phyloP scores from a whole-genome alignment of 2,329 filamentous ascomycete genomes.

The Hymenoscyphus albidus region DNA sequence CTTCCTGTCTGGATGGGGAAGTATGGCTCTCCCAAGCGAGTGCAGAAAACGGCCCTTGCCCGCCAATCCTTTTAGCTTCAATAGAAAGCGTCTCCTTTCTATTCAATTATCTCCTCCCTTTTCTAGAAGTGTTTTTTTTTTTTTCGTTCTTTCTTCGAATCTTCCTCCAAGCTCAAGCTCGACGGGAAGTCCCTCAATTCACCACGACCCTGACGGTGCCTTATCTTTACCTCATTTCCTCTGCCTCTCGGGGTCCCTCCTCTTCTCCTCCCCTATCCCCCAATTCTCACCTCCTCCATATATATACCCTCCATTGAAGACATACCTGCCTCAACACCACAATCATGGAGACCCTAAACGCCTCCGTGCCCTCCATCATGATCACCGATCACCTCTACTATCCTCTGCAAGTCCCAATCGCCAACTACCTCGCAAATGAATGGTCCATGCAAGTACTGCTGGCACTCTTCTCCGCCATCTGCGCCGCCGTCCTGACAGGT shows the following conservation, averaged over 20 bases:
- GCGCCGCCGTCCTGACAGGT: slow-evolving; percentile 52
- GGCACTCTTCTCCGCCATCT: slow-evolving; percentile 53
- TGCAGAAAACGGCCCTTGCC: background rate
- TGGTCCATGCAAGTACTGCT: slow-evolving; percentile 57
- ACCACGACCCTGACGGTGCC: background rate
- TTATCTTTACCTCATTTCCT: background rate
- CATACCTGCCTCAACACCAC: background rate
- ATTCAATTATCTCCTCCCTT: background rate
- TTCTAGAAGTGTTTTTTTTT: no score
- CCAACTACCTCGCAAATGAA: slow-evolving; percentile 64
- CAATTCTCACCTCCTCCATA: background rate
- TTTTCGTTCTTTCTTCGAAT: no score
- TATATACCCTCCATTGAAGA: background rate
- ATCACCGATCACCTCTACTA: slow-evolving; percentile 62
- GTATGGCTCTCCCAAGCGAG: background rate
- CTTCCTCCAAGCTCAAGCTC: background rate
- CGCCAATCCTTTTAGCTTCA: background rate
- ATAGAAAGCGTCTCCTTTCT: background rate
- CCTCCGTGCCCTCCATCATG: slow-evolving; percentile 16
- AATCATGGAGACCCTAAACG: slow-evolving; percentile 24
- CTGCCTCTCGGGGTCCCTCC: no score
- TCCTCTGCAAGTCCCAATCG: slow-evolving; percentile 59
- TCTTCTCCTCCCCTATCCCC: background rate
- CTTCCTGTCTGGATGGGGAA: background rate
- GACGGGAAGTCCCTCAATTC: slow-evolving; percentile 3